Percentiles rank a stretch among this genome's conserved stretches.
Conservation (phyloP, 495 filamentous ascomycete genomes). For the Xylaria cubensis region DNA sequence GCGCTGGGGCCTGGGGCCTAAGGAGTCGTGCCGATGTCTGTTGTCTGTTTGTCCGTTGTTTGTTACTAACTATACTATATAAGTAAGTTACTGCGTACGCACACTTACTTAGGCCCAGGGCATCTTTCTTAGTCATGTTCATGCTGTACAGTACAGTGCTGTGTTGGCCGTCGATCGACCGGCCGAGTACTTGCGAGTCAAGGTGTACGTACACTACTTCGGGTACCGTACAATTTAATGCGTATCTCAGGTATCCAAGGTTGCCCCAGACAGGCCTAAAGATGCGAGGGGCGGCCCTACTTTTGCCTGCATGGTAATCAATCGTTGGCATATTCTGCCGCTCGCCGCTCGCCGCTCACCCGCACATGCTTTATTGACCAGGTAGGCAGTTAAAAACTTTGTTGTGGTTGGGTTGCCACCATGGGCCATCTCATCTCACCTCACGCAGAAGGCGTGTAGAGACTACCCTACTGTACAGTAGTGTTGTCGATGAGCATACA, state of each 20-base stretch:
- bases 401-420: constrained; percentile 22
- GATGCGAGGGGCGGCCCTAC: constrained; percentile 13
- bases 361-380: not conserved
- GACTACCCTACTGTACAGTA: not conserved
- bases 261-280: not conserved
- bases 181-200: constrained; percentile 13
- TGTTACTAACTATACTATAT: not conserved
- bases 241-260: not conserved
- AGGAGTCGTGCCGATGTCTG: not conserved
- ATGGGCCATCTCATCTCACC: constrained; percentile 18
- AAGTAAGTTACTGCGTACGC: not conserved
- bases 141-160: not conserved
- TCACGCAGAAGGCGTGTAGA: not conserved
- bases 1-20: not conserved
- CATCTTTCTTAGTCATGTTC: constrained; percentile 23
- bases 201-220: not conserved
- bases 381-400: not conserved
- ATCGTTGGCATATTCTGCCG: constrained; percentile 19
- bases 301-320: constrained; percentile 25
- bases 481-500: constrained; percentile 5
- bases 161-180: constrained; percentile 18
- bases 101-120: not conserved
- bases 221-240: not conserved
- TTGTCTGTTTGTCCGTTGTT: not conserved
- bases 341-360: constrained; percentile 15